Base-by-base conservation (phyloP, 148 eudicot genomes). In the Selenicereus undatus region DNA sequence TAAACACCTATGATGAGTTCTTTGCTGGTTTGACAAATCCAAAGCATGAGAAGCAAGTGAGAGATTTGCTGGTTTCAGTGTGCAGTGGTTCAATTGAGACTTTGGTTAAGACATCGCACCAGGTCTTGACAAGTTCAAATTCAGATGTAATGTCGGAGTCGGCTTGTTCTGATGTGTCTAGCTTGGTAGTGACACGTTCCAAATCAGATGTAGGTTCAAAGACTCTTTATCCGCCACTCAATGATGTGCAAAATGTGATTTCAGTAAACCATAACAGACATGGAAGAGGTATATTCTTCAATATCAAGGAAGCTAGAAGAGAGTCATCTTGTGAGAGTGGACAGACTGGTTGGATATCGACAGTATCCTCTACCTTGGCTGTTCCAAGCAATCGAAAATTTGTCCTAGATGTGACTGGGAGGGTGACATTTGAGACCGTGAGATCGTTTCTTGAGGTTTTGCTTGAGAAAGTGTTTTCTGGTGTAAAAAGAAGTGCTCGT, bases 1-100 rank as follows among this genome's bases (percentile, higher is more conserved):
- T 97, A 26, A 97, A 97, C 80, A 86, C 95, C 13, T 97, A 89
- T 35, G 90, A 92, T 69, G 95, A 94, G 76, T 11, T 97, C 13
- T 97, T 94, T 74, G 88, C 93, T 24, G 98, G 97, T 20, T 75
- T 94, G 82, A 92, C 98, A 1, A 97, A 94, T 80, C 96, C 98
- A 0, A 94, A 89, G 78, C 97, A 97, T 39, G 94, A 97, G 81
- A 85, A 80, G 18, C 84, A 86, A 82, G 87, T 89, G 64, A 89
- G 79, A 60, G 99, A 97, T 27, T 71, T 91, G 86, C n/a, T 94
- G 79, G 89, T 84, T 6, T 74, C 90, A 0, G 51, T 97, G 6
- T 91, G 98, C 78, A 92, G 90, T 77, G 91, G 94, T 13, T 94
- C 96, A 4, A 88, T 92, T 42, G 96, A 94, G 73, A 92, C 98